These are phyloP conservation scores for Diplosphaera chodatii DNA, from an alignment of 139 green algal species.

Conservation along the genomic window DNA sequence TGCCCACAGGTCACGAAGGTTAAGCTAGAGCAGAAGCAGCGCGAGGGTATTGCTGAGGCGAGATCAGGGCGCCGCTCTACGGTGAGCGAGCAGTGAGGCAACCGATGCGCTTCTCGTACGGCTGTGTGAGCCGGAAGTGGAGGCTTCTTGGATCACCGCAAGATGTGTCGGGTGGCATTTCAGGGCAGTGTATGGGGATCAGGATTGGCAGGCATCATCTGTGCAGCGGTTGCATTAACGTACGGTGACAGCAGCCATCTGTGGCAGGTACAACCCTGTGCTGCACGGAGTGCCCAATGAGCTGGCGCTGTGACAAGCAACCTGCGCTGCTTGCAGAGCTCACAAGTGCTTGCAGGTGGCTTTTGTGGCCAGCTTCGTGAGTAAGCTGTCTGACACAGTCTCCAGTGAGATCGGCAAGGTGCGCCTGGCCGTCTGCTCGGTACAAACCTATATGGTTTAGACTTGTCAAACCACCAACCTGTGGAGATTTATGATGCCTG, in stretches of 20 bases:
- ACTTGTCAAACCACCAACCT: too few relatives aligned
- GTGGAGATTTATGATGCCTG: too few relatives aligned
- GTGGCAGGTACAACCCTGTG: constrained; percentile 53
- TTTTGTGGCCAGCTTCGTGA: constrained; percentile 80
- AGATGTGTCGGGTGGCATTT: not conserved
- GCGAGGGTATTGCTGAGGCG: constrained; percentile 89
- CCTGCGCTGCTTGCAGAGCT: too few relatives aligned
- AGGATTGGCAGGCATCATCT: constrained; percentile 70
- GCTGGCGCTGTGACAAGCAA: too few relatives aligned
- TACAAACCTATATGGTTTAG: too few relatives aligned
- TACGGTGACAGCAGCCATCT: constrained; percentile 33
- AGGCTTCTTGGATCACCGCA: too few relatives aligned
- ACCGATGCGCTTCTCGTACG: too few relatives aligned
- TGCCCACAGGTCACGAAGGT: constrained; percentile 94
- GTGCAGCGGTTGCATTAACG: constrained; percentile 50
- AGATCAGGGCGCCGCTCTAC: constrained; percentile 64
- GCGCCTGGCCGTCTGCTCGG: too few relatives aligned
- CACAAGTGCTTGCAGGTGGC: constrained; percentile 56
- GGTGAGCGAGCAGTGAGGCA: constrained; percentile 37
- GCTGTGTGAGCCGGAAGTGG: too few relatives aligned
- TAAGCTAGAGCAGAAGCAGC: constrained; percentile 88
- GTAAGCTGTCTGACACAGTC: constrained; percentile 93
- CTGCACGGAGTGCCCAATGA: too few relatives aligned
- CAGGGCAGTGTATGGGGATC: constrained; percentile 90
- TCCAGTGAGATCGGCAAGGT: constrained; percentile 94